phyloP scores from a whole-genome alignment of 768 basidiomycete species.

The Mycena floridula region DNA sequence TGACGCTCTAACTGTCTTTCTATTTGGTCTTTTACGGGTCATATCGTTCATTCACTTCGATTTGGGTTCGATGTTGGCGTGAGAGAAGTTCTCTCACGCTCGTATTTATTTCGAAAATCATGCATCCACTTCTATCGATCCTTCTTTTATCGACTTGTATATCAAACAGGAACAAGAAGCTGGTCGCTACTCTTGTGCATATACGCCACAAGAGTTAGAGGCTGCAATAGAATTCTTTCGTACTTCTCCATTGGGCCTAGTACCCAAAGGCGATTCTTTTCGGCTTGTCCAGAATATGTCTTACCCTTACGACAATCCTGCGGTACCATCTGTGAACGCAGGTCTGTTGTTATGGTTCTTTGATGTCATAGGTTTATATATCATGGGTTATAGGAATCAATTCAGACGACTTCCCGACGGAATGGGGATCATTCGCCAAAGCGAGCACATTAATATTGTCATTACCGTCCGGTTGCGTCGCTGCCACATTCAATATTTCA shows the following conservation, averaged over 20 bases:
- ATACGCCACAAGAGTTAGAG: slow-evolving; percentile 19
- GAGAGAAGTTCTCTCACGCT: slow-evolving; percentile 2
- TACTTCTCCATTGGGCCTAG: slow-evolving; percentile 31
- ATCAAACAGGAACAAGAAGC: slow-evolving; percentile 23
- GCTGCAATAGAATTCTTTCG: slow-evolving; percentile 32
- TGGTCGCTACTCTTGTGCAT: slow-evolving; percentile 25
- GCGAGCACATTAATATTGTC: slow-evolving; percentile 18
- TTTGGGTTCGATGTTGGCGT: slow-evolving; percentile 32
- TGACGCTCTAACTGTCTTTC: slow-evolving; percentile 7
- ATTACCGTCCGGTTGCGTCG: slow-evolving; percentile 24
- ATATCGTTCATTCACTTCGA: slow-evolving; percentile 24
- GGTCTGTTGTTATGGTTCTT: too few relatives aligned
- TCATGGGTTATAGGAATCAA: too few relatives aligned
- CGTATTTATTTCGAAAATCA: slow-evolving; percentile 28
- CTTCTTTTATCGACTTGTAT: slow-evolving; percentile 23
- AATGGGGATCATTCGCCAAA: slow-evolving; percentile 31
- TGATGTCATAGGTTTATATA: too few relatives aligned
- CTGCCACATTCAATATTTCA: slow-evolving; percentile 33
- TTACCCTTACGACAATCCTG: slow-evolving; percentile 17
- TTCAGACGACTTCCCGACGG: slow-evolving; percentile 21
- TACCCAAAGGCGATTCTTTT: slow-evolving; percentile 27
- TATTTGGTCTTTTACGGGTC: slow-evolving; percentile 16
- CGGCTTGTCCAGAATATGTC: slow-evolving; percentile 29
- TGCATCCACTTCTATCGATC: slow-evolving; percentile 19
- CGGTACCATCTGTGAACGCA: slow-evolving; percentile 23